A percentile compares a stretch with the other conserved stretches of the same genome.
These are phyloP conservation scores for Pichia nanzhaoensis DNA, from an alignment of 805 yeast species.

Conservation along the genomic window DNA sequence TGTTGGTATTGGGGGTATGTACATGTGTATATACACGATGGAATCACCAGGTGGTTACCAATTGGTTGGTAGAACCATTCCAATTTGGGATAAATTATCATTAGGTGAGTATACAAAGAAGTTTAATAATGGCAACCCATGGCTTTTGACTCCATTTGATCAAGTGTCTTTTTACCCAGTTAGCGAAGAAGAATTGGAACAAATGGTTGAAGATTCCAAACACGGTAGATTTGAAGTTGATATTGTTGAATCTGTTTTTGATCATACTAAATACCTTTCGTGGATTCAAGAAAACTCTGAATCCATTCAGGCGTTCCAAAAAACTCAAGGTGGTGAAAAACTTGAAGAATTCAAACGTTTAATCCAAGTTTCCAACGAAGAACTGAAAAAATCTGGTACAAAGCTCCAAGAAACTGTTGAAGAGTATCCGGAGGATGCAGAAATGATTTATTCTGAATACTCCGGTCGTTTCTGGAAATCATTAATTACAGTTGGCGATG, in stretches of 20 bases:
- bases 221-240: constrained; percentile 77
- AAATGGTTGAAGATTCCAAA: constrained; percentile 60
- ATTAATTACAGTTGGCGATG: constrained; percentile 70
- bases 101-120: constrained; percentile 57
- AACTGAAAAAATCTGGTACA: constrained; percentile 50
- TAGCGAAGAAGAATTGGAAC: constrained; percentile 73
- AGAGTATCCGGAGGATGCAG: constrained; percentile 69
- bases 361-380: constrained; percentile 76
- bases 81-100: constrained; percentile 93
- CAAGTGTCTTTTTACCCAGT: constrained; percentile 94
- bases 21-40: constrained; percentile 98
- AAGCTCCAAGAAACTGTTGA: constrained; percentile 40
- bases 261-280: constrained; percentile 66
- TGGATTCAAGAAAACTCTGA: constrained; percentile 73
- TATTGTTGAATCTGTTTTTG: constrained; percentile 71
- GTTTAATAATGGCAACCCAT: constrained; percentile 51
- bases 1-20: constrained; percentile 97
- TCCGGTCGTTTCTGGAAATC: constrained; percentile 98
- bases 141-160: constrained; percentile 90
- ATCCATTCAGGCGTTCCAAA: constrained; percentile 64
- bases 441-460: constrained; percentile 83
- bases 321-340: constrained; percentile 70
- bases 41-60: constrained; percentile 99
- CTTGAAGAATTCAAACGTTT: constrained; percentile 78
- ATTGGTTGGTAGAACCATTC: constrained; percentile 91